A percentile compares a stretch with the other conserved stretches of the same genome.
Conservation (phyloP, 2,329 filamentous ascomycete genomes). For the Albophoma yamanashiensis region DNA sequence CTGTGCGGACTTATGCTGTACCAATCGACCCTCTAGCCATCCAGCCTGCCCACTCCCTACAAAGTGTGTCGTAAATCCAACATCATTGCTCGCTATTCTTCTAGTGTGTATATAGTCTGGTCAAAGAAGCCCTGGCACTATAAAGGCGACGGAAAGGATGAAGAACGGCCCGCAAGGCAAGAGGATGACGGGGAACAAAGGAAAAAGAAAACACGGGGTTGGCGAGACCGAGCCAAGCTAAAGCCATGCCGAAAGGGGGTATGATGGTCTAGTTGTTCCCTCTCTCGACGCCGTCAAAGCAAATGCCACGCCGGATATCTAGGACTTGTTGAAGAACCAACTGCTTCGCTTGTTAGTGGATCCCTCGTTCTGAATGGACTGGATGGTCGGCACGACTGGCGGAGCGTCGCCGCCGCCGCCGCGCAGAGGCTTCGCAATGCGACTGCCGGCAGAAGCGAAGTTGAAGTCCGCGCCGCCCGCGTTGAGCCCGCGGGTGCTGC, state of each 20-base stretch:
- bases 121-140: background rate
- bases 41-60: slow-evolving; percentile 3
- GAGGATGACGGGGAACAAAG: background rate
- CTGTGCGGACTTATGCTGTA: background rate
- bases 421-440: slow-evolving; percentile 59
- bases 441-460: slow-evolving; percentile 53
- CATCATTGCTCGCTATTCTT: slow-evolving; percentile 6
- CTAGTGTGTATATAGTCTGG: background rate
- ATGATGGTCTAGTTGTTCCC: slow-evolving; percentile 7
- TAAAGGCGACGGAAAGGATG: background rate
- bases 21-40: slow-evolving; percentile 6
- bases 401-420: slow-evolving; percentile 42
- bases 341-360: slow-evolving; percentile 53
- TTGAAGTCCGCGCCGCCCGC: slow-evolving; percentile 60
- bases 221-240: background rate
- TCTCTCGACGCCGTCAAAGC: slow-evolving; percentile 3
- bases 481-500: slow-evolving; percentile 75
- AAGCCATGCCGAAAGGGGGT: slow-evolving; percentile 1
- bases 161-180: slow-evolving; percentile 3
- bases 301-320: slow-evolving; percentile 7
- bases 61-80: slow-evolving; percentile 10
- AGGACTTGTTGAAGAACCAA: slow-evolving; percentile 63
- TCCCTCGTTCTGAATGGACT: slow-evolving; percentile 47
- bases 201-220: slow-evolving; percentile 4
- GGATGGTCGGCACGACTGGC: slow-evolving; percentile 43